Evolutionary conservation across 1,284 basidiomycete species (phyloP).

Genomic region (Ganoderma resinaceum): DNA sequence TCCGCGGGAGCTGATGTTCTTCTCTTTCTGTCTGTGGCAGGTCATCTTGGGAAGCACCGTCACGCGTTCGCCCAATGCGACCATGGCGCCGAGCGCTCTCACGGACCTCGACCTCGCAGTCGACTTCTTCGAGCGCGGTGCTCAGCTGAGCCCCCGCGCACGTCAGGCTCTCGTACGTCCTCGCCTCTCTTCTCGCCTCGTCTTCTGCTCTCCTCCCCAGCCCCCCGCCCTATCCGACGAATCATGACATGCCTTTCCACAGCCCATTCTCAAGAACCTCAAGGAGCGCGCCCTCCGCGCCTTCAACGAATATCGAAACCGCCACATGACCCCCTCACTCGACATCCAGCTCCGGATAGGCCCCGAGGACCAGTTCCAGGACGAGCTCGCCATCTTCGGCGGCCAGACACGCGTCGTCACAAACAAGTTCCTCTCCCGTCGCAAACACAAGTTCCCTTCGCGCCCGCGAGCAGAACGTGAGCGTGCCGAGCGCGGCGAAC

Average conservation of each 20-base stretch:
- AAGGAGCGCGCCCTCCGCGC: conserved; percentile 37
- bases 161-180: conserved; percentile 40
- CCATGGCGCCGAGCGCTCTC: conserved; percentile 41
- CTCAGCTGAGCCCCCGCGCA: conserved; percentile 35
- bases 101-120: conserved; percentile 43
- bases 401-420: conserved; percentile 50
- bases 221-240: conserved; percentile 1
- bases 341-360: conserved; percentile 38
- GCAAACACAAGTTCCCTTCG: conserved; percentile 23
- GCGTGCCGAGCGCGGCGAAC: conserved; percentile 5
- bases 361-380: conserved; percentile 56
- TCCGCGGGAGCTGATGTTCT: conserved; percentile 11
- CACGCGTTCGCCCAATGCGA: conserved; percentile 39
- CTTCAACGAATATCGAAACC: conserved; percentile 39
- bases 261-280: conserved; percentile 39
- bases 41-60: conserved; percentile 45
- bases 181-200: not conserved
- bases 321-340: conserved; percentile 36
- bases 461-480: conserved; percentile 22
- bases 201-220: not conserved
- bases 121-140: conserved; percentile 41
- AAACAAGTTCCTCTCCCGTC: conserved; percentile 45
- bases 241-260: conserved; percentile 1
- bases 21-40: conserved; percentile 27
- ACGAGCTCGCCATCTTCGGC: conserved; percentile 73